Base-by-base conservation (phyloP, 2,329 filamentous ascomycete genomes). In the Aureobasidium uvarum region DNA sequence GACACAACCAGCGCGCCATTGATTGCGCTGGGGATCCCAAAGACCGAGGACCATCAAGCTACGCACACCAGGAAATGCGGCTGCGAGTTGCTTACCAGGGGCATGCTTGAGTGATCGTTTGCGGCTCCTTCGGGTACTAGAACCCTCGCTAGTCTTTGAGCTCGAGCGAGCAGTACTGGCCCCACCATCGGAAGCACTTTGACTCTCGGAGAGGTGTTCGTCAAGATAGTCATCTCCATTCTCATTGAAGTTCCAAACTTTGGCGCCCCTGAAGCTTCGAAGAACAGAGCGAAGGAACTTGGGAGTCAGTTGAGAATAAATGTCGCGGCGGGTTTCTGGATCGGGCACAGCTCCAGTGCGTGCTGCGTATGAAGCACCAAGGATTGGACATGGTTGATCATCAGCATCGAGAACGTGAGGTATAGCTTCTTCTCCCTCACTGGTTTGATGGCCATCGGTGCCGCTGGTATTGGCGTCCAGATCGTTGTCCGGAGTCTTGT, bases 41-140 rank as follows among this genome's bases (percentile, higher is more conserved):
- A 84, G 71, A 0, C 81, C 81, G 2, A 83, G 73, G 41, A 85
- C 80, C 4, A 82, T 75, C 1, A 85, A 73, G 51, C 81, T 80
- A 1, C 76, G 74, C 1, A 78, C 78, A 38, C 72, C 72, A 1
- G 80, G 79, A 52, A 83, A 81, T 11, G 66, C 65, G 48, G 69
- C 31, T 28, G 43, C 58, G 28, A 62, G 58, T 7, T 62, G 43
- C 31, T 51, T 62, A 4, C 58, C 45, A 8, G 23, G 45, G 13
- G 43, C 43, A n/a, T 39, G 31, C 39, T 28, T 39, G 7, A 36
- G 20, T 13, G 41, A 50, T 11, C 33, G 11, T 56, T 65, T 28
- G 48, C 54, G 36, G 52, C 33, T 31, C 23, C 25, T 43, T 52
- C n/a, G 13, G 13, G 23, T 20, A 11, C 20, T 43, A 1, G 64